A percentile compares a stretch with the other conserved stretches of the same genome.
Conservation (phyloP, 768 basidiomycete species). For the Xerocomus potaroensis region DNA sequence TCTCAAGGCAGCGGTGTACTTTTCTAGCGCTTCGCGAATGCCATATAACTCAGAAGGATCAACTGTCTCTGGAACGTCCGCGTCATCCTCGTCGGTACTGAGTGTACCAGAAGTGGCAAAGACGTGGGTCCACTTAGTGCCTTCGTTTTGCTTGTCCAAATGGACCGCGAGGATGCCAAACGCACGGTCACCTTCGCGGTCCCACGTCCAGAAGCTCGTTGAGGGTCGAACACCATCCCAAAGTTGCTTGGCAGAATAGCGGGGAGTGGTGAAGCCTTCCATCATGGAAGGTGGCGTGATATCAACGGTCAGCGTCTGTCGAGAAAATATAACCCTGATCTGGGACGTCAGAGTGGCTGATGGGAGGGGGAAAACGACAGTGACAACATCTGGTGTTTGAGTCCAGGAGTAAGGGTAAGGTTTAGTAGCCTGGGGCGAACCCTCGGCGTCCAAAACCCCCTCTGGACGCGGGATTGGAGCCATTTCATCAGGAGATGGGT, state of each 20-base stretch:
- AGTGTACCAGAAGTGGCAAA: conserved; percentile 54
- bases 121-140: conserved; percentile 82
- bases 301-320: conserved; percentile 61
- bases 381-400: conserved; percentile 79
- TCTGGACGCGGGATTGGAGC: conserved; percentile 62
- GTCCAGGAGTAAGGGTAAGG: conserved; percentile 92
- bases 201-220: conserved; percentile 93
- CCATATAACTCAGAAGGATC: conserved; percentile 77
- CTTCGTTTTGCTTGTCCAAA: conserved; percentile 81
- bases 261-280: conserved; percentile 43
- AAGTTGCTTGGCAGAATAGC: conserved; percentile 55
- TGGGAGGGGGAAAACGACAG: conserved; percentile 81
- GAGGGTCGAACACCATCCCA: conserved; percentile 80
- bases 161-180: conserved; percentile 77
- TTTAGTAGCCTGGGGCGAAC: conserved; percentile 35
- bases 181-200: conserved; percentile 63
- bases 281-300: conserved; percentile 38
- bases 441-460: conserved; percentile 48
- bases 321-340: conserved; percentile 66
- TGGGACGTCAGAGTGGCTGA: conserved; percentile 55
- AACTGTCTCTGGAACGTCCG: conserved; percentile 83
- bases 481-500: conserved; percentile 62
- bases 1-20: conserved; percentile 68
- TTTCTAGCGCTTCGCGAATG: conserved; percentile 79
- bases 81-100: conserved; percentile 37